Percentiles rank a stretch among this genome's conserved stretches.
phyloP scores from a whole-genome alignment of 1,284 basidiomycete species.

The Termitomyces sp. region DNA sequence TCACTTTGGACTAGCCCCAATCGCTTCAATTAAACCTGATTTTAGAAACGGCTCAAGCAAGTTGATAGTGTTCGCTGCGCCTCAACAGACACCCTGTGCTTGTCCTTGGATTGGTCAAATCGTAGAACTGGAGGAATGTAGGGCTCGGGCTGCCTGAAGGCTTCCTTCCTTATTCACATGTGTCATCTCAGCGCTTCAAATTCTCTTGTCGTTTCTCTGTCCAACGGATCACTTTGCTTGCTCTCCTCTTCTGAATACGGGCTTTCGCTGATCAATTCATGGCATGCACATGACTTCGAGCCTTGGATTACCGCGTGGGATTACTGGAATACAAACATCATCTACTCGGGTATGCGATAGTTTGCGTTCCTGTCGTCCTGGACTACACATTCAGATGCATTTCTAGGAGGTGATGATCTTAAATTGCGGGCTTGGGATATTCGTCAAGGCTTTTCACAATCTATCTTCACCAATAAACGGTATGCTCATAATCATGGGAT shows the following conservation, averaged over 20 bases:
- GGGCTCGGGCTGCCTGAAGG: conserved; percentile 10
- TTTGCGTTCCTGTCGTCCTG: conserved; percentile 22
- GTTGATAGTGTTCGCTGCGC: conserved; percentile 55
- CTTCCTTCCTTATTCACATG: conserved; percentile 2
- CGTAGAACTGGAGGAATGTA: conserved; percentile 37
- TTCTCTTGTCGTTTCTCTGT: conserved; percentile 75
- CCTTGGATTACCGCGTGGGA: conserved; percentile 94
- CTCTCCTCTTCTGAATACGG: conserved; percentile 43
- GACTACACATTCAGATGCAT: not conserved
- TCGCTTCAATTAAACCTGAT: conserved; percentile 2
- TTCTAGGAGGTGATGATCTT: conserved; percentile 87
- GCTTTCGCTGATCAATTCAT: conserved; percentile 48
- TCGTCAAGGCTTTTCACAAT: conserved; percentile 55
- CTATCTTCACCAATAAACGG: conserved; percentile 75
- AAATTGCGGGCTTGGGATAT: conserved; percentile 91
- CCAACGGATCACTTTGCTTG: conserved; percentile 67
- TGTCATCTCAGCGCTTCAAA: conserved; percentile 37
- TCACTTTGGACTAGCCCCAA: not conserved
- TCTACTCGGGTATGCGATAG: conserved; percentile 70
- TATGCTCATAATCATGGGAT: conserved; percentile 22
- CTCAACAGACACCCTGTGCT: conserved; percentile 59
- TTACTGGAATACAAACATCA: conserved; percentile 69
- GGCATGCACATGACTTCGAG: conserved; percentile 92
- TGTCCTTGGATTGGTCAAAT: conserved; percentile 88
- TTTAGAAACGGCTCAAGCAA: conserved; percentile 42